Conservation (phyloP, 257 asterid genomes). For the Cruciata laevipes region DNA sequence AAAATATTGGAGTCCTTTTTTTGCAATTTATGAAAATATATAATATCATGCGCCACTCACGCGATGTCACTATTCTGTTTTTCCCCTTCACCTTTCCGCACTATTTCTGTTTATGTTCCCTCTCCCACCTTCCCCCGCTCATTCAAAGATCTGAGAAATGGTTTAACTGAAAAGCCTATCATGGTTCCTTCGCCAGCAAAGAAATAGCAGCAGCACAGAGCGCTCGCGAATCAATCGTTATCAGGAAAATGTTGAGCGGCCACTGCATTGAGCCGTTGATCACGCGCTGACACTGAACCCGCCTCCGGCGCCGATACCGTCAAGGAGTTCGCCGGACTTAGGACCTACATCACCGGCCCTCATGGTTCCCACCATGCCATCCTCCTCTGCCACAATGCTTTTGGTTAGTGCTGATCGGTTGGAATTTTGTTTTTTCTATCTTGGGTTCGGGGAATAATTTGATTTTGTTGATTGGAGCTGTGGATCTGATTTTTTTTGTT, state of each 20-base stretch:
- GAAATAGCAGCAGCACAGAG: neutral
- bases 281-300: slow-evolving; percentile 40
- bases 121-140: no score
- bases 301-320: slow-evolving; percentile 30
- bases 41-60: no score
- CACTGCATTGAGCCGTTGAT: slow-evolving; percentile 3
- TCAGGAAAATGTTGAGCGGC: neutral
- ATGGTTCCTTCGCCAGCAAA: no score
- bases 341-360: slow-evolving; percentile 38
- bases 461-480: neutral
- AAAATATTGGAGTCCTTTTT: no score
- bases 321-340: slow-evolving; percentile 44
- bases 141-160: no score
- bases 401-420: slow-evolving; percentile 26
- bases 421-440: neutral
- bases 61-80: no score
- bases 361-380: slow-evolving; percentile 42
- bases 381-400: slow-evolving; percentile 48
- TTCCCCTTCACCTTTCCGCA: no score
- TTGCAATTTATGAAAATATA: no score
- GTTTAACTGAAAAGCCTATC: no score
- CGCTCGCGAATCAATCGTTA: neutral
- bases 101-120: no score
- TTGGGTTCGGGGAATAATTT: neutral
- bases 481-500: neutral